phyloP scores from a whole-genome alignment of 208 protist species.

The Tetramitus jugosus region DNA sequence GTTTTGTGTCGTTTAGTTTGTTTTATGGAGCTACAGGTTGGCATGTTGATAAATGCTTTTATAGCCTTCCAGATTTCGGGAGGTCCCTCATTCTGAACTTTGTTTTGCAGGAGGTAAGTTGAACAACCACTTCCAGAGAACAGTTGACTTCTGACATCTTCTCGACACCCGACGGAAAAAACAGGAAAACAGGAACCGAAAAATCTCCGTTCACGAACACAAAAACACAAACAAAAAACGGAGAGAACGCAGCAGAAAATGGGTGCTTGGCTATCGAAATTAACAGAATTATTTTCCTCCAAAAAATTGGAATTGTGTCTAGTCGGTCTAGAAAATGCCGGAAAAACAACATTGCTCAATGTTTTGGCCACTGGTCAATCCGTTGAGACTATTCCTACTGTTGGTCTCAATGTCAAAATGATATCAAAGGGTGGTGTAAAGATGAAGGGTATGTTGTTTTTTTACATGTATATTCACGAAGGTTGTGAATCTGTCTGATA shows the following conservation, averaged over 20 bases:
- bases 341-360: conserved; percentile 69
- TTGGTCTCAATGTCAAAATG: conserved; percentile 65
- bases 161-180: too few relatives aligned
- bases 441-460: conserved; percentile 44
- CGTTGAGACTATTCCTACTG: conserved; percentile 58
- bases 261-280: conserved; percentile 47
- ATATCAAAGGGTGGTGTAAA: conserved; percentile 60
- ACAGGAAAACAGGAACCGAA: too few relatives aligned
- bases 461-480: neutral
- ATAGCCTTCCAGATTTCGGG: too few relatives aligned
- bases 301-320: conserved; percentile 62
- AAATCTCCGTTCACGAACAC: too few relatives aligned
- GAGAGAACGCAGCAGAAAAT: conserved; percentile 40
- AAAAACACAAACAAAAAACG: too few relatives aligned
- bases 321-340: conserved; percentile 59
- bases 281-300: conserved; percentile 49
- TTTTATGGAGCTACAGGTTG: too few relatives aligned
- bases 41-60: too few relatives aligned
- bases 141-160: too few relatives aligned
- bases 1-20: too few relatives aligned
- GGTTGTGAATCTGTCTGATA: neutral
- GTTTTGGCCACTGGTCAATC: conserved; percentile 56
- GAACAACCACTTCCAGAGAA: too few relatives aligned
- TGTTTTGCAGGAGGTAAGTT: too few relatives aligned
- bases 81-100: too few relatives aligned